Base-by-base conservation (phyloP, 345 rosid species). In the Brassica juncea region DNA sequence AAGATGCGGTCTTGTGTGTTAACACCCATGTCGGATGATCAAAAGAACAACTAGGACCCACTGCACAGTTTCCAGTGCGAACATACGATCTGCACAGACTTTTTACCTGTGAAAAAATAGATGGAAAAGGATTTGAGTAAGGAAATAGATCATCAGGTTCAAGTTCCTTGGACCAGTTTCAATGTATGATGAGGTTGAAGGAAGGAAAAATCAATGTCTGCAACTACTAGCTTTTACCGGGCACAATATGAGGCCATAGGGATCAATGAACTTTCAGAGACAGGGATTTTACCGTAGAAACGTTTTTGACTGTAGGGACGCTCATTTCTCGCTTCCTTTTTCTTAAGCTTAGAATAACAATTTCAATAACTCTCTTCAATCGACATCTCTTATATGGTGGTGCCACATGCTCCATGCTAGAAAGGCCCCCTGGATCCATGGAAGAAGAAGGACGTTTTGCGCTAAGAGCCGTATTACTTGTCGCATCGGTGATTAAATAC, bases 301-400 rank as follows among this genome's bases (percentile, higher is more conserved):
- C 14, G 34, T 1, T 52, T 52, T 1, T 32, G 8, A 5, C n/a
- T 47, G 1, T n/a, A 25, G 73, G 60, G 74, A 68, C 68, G 4
- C 34, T 8, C 27, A 1, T 21, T 12, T 68, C 68, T 14, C 54
- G 62, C 5, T 69, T 76, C 52, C 69, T 60, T 76, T 76, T 76
- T 21, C 74, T 60, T 47, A 76, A 19, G 14, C 11, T 60, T 6
- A 21, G 35, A 44, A 76, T 47, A 47, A 76, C 52, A 44, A 34
- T 1, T 76, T 69, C 69, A 8, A 60, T 59, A 69, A 60, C 74
- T 1, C 19, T 10, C 74, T 60, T 76, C 12, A 59, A 9, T 1
- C 74, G 11, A 1, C 6, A 44, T 69, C 34, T 60, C 74, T 76
- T 69, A 68, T 61, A 60, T 44, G 74, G 69, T 42, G 69, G 37